A percentile compares a stretch with the other conserved stretches of the same genome.
Evolutionary conservation across 768 basidiomycete genomes (phyloP).

Genomic region (Omphalotus guepiniiformis): DNA sequence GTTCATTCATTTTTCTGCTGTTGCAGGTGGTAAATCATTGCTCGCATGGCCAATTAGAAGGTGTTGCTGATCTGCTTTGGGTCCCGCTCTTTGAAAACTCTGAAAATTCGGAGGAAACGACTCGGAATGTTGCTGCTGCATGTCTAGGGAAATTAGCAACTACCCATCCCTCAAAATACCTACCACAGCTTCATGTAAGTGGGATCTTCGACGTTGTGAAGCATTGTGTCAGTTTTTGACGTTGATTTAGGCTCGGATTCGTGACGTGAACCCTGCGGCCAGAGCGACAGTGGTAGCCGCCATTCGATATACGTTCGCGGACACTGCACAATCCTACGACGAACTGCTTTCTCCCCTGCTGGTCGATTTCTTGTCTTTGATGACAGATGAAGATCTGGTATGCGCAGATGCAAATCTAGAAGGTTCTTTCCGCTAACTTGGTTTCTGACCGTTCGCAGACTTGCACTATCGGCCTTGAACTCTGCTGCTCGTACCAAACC

Average conservation of each 20-base stretch:
- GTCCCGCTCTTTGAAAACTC: slow-evolving; percentile 88
- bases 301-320: slow-evolving; percentile 90
- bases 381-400: slow-evolving; percentile 87
- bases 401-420: slow-evolving; percentile 19
- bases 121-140: slow-evolving; percentile 92
- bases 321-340: slow-evolving; percentile 81
- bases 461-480: slow-evolving; percentile 88
- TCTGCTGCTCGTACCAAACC: slow-evolving; percentile 95
- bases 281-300: slow-evolving; percentile 90
- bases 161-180: slow-evolving; percentile 83
- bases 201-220: not conserved
- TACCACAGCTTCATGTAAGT: slow-evolving; percentile 87
- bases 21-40: slow-evolving; percentile 87
- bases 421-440: not conserved
- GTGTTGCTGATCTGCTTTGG: slow-evolving; percentile 89
- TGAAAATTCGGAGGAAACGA: slow-evolving; percentile 84
- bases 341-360: slow-evolving; percentile 85
- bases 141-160: slow-evolving; percentile 95
- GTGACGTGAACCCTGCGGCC: slow-evolving; percentile 62
- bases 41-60: slow-evolving; percentile 77
- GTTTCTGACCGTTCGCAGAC: slow-evolving; percentile 77
- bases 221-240: not conserved
- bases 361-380: slow-evolving; percentile 86
- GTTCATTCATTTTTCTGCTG: not conserved
- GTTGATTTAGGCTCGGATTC: slow-evolving; percentile 53